Percentiles rank a stretch among this genome's conserved stretches.
Conservation (phyloP, 345 rosid genomes). For the Dovyalis caffra region DNA sequence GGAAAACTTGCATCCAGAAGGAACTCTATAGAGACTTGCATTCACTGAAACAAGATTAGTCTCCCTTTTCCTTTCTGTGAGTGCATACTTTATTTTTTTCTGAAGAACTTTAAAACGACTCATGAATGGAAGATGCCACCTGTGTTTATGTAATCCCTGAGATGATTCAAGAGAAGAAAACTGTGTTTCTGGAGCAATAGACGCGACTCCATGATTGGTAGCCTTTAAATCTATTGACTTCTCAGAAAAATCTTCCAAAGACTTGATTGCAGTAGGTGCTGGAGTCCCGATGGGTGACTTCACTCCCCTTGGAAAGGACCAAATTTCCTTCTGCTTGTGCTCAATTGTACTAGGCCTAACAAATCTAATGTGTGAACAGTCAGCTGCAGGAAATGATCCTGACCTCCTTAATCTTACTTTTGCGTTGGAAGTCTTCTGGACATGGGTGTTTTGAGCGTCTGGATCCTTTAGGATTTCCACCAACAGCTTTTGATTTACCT, state of each 20-base stretch:
- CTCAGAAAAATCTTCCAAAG: constrained; percentile 15
- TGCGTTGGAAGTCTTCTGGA: constrained; percentile 28
- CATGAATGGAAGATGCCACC: constrained; percentile 47
- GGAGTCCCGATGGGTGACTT: constrained; percentile 12
- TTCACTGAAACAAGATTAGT: constrained; percentile 1
- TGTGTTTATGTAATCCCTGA: constrained; percentile 35
- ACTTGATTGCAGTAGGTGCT: constrained; percentile 5
- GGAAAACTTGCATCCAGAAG: constrained; percentile 13
- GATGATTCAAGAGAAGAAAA: constrained; percentile 17
- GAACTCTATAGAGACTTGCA: constrained; percentile 8
- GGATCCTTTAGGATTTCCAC: constrained; percentile 49
- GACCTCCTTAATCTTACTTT: constrained; percentile 53
- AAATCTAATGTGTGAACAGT: constrained; percentile 25
- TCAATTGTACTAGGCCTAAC: constrained; percentile 54
- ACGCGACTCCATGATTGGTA: constrained; percentile 6
- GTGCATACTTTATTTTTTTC: constrained; percentile 54
- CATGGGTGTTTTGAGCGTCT: constrained; percentile 28
- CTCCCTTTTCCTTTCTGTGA: constrained; percentile 45
- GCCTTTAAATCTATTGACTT: not conserved
- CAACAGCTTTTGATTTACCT: constrained; percentile 53
- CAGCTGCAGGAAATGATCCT: constrained; percentile 72
- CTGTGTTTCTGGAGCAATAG: constrained; percentile 26
- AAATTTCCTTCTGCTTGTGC: constrained; percentile 68
- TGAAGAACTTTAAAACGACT: constrained; percentile 52
- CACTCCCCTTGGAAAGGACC: constrained; percentile 49